Conservation (phyloP, 1,139 yeast genomes). For the Meyerozyma carpophila region DNA sequence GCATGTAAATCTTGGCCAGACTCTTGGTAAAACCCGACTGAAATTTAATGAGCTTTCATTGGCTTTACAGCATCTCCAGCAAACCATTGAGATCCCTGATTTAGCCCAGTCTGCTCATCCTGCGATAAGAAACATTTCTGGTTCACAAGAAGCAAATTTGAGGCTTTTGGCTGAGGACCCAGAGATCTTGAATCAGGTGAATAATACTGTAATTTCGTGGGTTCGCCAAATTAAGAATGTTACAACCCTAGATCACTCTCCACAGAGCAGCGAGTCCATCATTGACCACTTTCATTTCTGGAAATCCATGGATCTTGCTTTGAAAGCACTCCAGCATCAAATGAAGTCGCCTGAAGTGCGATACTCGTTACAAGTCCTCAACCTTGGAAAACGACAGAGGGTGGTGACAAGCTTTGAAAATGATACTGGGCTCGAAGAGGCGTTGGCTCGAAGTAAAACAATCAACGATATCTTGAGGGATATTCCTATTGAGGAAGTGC, state of each 20-base stretch:
- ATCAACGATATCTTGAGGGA: slow-evolving; percentile 65
- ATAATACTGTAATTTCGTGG: slow-evolving; percentile 70
- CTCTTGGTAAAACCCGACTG: slow-evolving; percentile 22
- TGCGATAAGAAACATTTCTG: slow-evolving; percentile 22
- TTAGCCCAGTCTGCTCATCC: slow-evolving; percentile 52
- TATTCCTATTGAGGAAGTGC: slow-evolving; percentile 61
- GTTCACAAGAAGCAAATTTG: slow-evolving; percentile 5
- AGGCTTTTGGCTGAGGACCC: slow-evolving; percentile 37
- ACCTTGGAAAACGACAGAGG: slow-evolving; percentile 73
- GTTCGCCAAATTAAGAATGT: slow-evolving; percentile 56
- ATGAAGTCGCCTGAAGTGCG: slow-evolving; percentile 49
- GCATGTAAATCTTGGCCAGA: neutral
- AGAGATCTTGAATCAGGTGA: slow-evolving; percentile 57
- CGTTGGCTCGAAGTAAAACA: slow-evolving; percentile 44
- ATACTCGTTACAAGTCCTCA: slow-evolving; percentile 57
- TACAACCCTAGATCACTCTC: slow-evolving; percentile 47
- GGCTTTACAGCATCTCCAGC: slow-evolving; percentile 66
- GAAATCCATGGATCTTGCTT: slow-evolving; percentile 65
- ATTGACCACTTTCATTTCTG: slow-evolving; percentile 75
- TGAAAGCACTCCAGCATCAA: slow-evolving; percentile 55
- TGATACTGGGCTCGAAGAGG: slow-evolving; percentile 65
- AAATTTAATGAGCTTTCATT: slow-evolving; percentile 66
- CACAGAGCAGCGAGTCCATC: slow-evolving; percentile 52
- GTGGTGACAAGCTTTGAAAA: slow-evolving; percentile 68
- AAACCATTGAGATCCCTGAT: slow-evolving; percentile 65